Evolutionary conservation across 441 rosid genomes (phyloP).

Genomic region (Syzygium malaccense): DNA sequence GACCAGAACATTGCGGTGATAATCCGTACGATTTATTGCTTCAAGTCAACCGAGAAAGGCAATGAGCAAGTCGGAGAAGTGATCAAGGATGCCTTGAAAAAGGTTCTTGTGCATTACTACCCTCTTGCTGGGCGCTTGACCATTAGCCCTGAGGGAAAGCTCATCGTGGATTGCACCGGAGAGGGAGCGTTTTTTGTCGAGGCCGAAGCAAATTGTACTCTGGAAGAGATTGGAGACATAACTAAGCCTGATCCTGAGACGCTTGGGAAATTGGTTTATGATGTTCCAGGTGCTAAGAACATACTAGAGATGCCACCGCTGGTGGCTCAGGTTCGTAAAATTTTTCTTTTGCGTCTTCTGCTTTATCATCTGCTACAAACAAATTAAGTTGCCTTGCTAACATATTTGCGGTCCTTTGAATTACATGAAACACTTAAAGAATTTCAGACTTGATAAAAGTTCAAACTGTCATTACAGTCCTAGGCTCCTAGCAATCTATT

Average conservation of each 20-base stretch:
- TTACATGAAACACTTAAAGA: background rate
- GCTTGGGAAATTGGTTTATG: background rate
- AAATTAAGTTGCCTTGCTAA: background rate
- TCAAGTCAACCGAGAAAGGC: conserved; percentile 4
- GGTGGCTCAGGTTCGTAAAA: background rate
- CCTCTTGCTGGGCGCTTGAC: background rate
- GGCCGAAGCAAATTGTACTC: background rate
- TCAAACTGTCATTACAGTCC: background rate
- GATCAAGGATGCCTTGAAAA: background rate
- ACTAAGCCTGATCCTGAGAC: background rate
- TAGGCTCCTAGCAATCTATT: background rate
- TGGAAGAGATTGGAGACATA: background rate
- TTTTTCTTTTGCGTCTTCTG: background rate
- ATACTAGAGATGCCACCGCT: background rate
- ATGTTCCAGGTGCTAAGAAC: background rate
- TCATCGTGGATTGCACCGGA: background rate
- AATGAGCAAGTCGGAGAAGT: background rate
- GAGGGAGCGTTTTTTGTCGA: background rate
- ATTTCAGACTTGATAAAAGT: background rate
- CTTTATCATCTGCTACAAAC: background rate
- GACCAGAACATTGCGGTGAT: conserved; percentile 77
- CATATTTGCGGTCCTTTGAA: background rate
- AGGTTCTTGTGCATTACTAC: background rate
- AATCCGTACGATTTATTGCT: conserved; percentile 71
- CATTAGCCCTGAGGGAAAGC: background rate